Base-by-base conservation (phyloP, 2,329 filamentous ascomycete genomes). In the Xylariaceae sp. region DNA sequence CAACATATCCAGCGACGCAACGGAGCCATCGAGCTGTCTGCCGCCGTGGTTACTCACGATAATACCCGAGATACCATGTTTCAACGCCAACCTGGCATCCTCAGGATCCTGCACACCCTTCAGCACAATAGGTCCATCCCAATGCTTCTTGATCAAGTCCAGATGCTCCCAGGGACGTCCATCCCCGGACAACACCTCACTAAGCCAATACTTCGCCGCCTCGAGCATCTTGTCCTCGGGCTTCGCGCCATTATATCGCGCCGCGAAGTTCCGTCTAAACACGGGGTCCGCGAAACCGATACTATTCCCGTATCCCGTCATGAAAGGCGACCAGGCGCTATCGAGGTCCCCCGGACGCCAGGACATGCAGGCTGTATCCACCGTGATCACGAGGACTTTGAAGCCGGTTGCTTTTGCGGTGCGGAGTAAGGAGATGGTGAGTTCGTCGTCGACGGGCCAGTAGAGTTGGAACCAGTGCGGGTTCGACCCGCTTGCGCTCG, bases 401-500 rank as follows among this genome's bases (percentile, higher is more conserved):
- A 80, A 91, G 0, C 87, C 88, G 37, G 76, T 80, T 0, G 73
- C 76, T 67, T 83, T 84, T 0, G 87, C 88, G 0, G 87, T 79
- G 1, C 73, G 69, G 3, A 91, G 77, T 13, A 91, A 74, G 1
- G 83, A 88, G 0, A 80, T 74, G 0, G 88, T 90, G 57, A 90
- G 76, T 2, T 86, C 82, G 55, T 90, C 80, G 57, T 83, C 81
- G 17, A 78, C 74, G 0, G 88, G 88, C 86, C 87, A 90, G 74
- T 92, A 92, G 0, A 92, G 79, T 69, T 92, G 88, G 70, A 81
- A 92, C 86, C 87, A 92, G 9, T 86, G 76, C 37, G 80, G 76
- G 0, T 83, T 82, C 4, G 80, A 73, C 0, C 80, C 81, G 54
- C 80, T 84, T 0, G 83, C 84, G 6, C 76, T 68, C 0, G 84